Percentiles rank a stretch among this genome's conserved stretches.
phyloP scores from a whole-genome alignment of 805 yeast species.

The Hanseniaspora meyeri region DNA sequence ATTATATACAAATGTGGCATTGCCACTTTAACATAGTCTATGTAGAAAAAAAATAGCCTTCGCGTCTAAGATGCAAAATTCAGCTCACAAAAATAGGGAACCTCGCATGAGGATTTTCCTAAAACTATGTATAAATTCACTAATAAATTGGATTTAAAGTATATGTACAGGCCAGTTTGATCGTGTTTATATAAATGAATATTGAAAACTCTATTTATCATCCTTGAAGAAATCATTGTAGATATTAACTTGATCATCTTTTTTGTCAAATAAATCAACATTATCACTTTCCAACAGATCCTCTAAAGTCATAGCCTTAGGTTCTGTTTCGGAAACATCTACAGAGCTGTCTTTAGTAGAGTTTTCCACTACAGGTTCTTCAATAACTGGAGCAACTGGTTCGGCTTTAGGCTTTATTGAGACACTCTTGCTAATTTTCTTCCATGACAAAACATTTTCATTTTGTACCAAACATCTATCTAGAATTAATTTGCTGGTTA shows the following conservation, averaged over 20 bases:
- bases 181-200: neutral
- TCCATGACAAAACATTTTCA: neutral
- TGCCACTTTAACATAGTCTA: neutral
- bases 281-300: neutral
- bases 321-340: neutral
- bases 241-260: neutral
- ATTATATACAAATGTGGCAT: neutral
- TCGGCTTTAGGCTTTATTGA: neutral
- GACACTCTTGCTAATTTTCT: neutral
- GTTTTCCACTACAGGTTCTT: neutral
- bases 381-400: neutral
- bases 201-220: neutral
- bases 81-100: too few relatives aligned
- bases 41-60: neutral
- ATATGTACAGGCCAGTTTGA: neutral
- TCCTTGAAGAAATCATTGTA: neutral
- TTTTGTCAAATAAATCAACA: neutral
- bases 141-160: neutral
- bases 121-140: too few relatives aligned
- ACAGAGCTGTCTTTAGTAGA: neutral
- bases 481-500: neutral
- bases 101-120: too few relatives aligned
- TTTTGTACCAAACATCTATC: conserved; percentile 1
- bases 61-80: neutral
- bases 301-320: neutral